Conservation (phyloP, 306 rosid genomes). For the Pyrus betulifolia region DNA sequence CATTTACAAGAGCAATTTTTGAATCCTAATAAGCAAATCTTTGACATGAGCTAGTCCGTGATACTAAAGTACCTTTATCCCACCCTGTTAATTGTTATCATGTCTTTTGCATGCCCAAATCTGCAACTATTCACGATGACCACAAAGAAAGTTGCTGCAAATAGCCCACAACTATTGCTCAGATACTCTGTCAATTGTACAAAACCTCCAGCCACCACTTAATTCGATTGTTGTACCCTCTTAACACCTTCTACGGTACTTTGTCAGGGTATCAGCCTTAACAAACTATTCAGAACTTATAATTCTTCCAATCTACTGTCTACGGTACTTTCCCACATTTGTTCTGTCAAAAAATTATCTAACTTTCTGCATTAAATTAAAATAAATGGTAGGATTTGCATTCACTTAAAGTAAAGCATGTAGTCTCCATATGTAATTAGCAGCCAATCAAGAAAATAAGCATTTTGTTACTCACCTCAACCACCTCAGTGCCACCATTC, state of each 20-base stretch:
- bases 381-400: too few species aligned
- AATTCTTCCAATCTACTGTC: background rate
- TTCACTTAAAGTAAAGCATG: too few species aligned
- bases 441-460: background rate
- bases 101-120: background rate
- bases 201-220: too few species aligned
- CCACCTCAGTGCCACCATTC: constrained; percentile 99
- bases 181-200: too few species aligned
- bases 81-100: background rate
- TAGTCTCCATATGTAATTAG: too few species aligned
- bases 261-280: background rate
- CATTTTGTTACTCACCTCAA: constrained; percentile 47
- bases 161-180: too few species aligned
- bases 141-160: too few species aligned
- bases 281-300: background rate
- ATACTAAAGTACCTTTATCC: background rate
- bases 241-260: background rate
- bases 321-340: too few species aligned
- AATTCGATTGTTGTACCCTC: too few species aligned
- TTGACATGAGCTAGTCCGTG: background rate
- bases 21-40: too few species aligned
- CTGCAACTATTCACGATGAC: background rate
- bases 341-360: background rate
- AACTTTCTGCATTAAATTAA: too few species aligned
- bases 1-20: background rate